Evolutionary conservation across 495 filamentous ascomycete species (phyloP).

Genomic region (Cladorrhinum samala): DNA sequence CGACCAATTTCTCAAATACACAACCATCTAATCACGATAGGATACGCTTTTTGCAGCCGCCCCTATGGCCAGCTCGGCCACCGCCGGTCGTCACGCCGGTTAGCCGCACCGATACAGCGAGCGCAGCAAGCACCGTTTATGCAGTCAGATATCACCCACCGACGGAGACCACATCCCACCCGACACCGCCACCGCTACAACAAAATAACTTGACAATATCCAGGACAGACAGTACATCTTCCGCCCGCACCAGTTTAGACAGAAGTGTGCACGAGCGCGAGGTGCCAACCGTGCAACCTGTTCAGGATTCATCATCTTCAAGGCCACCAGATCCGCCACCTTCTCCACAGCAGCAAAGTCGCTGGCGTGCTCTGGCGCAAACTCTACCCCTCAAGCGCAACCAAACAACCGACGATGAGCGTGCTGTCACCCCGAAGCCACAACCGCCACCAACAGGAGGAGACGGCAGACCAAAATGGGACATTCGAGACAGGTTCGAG

Average conservation of each 20-base stretch:
- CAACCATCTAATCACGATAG: conserved; percentile 26
- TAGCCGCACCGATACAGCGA: conserved; percentile 69
- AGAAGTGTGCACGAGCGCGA: conserved; percentile 11
- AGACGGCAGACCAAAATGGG: conserved; percentile 30
- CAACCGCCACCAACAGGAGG: neutral
- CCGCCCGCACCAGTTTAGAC: conserved; percentile 24
- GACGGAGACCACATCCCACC: conserved; percentile 53
- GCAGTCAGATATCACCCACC: conserved; percentile 76
- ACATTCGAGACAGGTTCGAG: conserved; percentile 38
- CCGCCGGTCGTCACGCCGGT: conserved; percentile 61
- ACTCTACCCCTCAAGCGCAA: conserved; percentile 15
- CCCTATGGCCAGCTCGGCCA: conserved; percentile 55
- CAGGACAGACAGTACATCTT: conserved; percentile 27
- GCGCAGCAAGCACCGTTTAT: conserved; percentile 72
- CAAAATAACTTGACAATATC: conserved; percentile 30
- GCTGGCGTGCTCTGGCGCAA: conserved; percentile 26
- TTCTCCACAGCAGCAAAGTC: conserved; percentile 7
- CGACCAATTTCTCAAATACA: conserved; percentile 13
- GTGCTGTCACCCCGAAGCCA: neutral
- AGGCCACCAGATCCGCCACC: neutral
- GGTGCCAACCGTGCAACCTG: conserved; percentile 3
- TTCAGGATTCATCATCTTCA: conserved; percentile 12
- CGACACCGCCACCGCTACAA: conserved; percentile 28
- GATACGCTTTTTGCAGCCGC: conserved; percentile 36
- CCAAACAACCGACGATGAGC: conserved; percentile 18